Conservation (phyloP, 1,284 basidiomycete species). For the Microbotryum intermedium region DNA sequence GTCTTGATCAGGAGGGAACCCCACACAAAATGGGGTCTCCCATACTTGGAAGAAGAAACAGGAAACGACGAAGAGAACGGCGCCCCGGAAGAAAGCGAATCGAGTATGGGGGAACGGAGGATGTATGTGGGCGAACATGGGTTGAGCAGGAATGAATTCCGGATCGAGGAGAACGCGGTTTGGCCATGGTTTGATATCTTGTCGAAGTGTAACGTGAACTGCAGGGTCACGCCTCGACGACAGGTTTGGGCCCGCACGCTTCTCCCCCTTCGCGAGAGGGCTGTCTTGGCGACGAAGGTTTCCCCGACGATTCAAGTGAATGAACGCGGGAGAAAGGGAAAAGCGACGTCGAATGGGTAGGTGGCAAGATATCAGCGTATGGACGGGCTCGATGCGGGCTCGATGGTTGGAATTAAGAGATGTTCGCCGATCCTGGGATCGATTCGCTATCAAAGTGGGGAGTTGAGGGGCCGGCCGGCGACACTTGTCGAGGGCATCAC, state of each 20-base stretch:
- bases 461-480: conserved; percentile 3
- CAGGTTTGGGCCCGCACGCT: too few species aligned
- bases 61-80: conserved; percentile 1
- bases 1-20: neutral
- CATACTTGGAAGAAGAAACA: neutral
- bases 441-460: neutral
- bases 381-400: neutral
- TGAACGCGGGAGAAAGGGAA: neutral
- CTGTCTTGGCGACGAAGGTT: too few species aligned
- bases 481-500: neutral
- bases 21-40: too few species aligned
- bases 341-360: neutral
- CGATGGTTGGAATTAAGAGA: neutral
- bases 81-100: neutral
- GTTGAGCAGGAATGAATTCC: neutral
- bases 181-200: too few species aligned
- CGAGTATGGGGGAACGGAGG: neutral
- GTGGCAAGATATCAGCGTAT: neutral
- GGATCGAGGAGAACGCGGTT: neutral
- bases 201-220: too few species aligned
- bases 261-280: too few species aligned
- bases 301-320: neutral
- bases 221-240: too few species aligned
- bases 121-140: neutral
- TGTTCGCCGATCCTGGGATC: too few species aligned